Evolutionary conservation across 1,284 basidiomycete species (phyloP).

Genomic region (Sanghuangporus sanghuang): DNA sequence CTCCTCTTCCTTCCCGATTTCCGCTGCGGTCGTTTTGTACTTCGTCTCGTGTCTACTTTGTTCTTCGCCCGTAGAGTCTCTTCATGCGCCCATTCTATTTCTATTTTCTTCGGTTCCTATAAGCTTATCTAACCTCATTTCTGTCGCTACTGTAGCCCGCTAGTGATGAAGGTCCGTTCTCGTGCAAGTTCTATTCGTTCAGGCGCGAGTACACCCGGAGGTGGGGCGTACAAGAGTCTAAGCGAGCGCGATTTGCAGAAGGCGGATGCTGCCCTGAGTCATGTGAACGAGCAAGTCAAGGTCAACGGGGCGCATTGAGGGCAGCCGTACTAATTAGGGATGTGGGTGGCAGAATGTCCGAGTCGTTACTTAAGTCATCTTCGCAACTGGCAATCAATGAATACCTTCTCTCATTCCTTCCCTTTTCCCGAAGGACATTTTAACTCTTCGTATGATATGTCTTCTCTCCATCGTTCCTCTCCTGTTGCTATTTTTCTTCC

Average conservation of each 20-base stretch:
- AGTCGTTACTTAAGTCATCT: background rate
- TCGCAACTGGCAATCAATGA: background rate
- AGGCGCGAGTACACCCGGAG: constrained; percentile 85
- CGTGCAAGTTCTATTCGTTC: constrained; percentile 82
- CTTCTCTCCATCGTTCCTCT: too few species aligned
- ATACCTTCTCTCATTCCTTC: too few species aligned
- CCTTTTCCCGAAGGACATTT: too few species aligned
- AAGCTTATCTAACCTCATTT: background rate
- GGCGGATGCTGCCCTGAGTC: constrained; percentile 80
- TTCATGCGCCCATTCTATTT: constrained; percentile 16
- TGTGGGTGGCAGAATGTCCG: background rate
- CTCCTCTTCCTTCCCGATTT: background rate
- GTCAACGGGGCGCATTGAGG: constrained; percentile 24
- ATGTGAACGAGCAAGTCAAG: constrained; percentile 33
- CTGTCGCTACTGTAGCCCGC: constrained; percentile 47
- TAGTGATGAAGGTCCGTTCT: constrained; percentile 89
- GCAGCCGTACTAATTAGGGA: background rate
- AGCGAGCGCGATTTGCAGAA: constrained; percentile 79
- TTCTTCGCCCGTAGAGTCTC: background rate
- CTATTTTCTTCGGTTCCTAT: background rate
- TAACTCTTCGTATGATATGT: too few species aligned
- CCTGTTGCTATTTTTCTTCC: too few species aligned
- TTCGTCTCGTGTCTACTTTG: background rate
- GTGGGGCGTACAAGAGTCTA: constrained; percentile 68
- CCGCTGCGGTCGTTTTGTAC: background rate